Evolutionary conservation across 129 eudicot species (phyloP).

Genomic region (Glebionis coronaria): DNA sequence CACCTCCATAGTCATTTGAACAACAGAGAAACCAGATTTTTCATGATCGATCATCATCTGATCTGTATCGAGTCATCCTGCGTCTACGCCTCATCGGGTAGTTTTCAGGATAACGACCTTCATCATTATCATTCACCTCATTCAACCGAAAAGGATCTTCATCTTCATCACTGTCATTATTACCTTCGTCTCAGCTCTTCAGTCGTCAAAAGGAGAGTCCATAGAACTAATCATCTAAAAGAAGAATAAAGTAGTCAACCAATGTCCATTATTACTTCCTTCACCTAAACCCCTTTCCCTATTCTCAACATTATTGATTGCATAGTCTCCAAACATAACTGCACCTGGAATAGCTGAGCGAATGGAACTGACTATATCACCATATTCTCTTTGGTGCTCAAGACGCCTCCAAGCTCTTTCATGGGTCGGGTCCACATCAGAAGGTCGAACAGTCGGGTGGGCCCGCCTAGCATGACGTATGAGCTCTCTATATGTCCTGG

Average conservation of each 20-base stretch:
- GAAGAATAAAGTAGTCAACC: slow-evolving; percentile 64
- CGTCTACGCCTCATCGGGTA: slow-evolving; percentile 72
- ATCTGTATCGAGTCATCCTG: slow-evolving; percentile 49
- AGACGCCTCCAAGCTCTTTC: slow-evolving; percentile 84
- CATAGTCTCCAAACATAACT: slow-evolving; percentile 73
- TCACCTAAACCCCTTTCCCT: slow-evolving; percentile 52
- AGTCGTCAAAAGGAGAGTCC: slow-evolving; percentile 44
- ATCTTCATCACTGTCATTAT: slow-evolving; percentile 40
- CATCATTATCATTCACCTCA: slow-evolving; percentile 40
- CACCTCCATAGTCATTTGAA: not conserved
- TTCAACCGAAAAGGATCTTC: slow-evolving; percentile 38
- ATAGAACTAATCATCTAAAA: slow-evolving; percentile 81
- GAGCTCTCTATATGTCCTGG: slow-evolving; percentile 69
- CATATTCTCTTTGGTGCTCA: slow-evolving; percentile 77
- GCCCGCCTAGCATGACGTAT: slow-evolving; percentile 84
- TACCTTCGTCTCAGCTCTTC: slow-evolving; percentile 52
- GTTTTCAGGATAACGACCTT: slow-evolving; percentile 38
- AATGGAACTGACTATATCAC: slow-evolving; percentile 85
- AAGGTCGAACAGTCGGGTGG: slow-evolving; percentile 85
- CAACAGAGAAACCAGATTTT: slow-evolving; percentile 37
- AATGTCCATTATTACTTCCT: slow-evolving; percentile 37
- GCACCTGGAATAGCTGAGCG: slow-evolving; percentile 93
- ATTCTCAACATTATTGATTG: slow-evolving; percentile 49
- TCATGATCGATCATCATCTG: slow-evolving; percentile 58
- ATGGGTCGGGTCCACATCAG: slow-evolving; percentile 77